Evolutionary conservation across 2,329 filamentous ascomycete species (phyloP).

Genomic region (Orbilia ellipsospora): DNA sequence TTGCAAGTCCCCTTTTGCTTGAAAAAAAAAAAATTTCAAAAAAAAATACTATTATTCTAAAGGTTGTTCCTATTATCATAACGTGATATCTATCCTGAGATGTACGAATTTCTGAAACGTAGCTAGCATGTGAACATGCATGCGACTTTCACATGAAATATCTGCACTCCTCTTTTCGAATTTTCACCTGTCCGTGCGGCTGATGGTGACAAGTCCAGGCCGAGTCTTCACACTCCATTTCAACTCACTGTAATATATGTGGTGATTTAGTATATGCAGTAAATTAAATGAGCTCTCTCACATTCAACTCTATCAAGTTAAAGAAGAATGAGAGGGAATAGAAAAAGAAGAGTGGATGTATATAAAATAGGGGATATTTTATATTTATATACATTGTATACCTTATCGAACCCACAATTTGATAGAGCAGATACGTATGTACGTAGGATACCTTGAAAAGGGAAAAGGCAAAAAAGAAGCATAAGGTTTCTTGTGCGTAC

Average conservation of each 20-base stretch:
- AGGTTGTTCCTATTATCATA: background rate
- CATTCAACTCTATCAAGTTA: too few species aligned
- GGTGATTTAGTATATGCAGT: too few species aligned
- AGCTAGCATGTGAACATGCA: background rate
- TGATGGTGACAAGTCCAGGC: too few species aligned
- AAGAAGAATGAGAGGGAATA: background rate
- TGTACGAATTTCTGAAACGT: background rate
- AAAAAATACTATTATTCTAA: too few species aligned
- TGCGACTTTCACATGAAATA: slow-evolving; percentile 1
- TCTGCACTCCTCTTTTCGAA: background rate
- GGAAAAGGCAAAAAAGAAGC: background rate
- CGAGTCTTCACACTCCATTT: too few species aligned
- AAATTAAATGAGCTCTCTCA: too few species aligned
- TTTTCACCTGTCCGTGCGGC: too few species aligned
- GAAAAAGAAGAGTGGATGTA: too few species aligned
- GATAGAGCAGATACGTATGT: too few species aligned
- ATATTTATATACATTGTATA: slow-evolving; percentile 5
- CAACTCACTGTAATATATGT: too few species aligned
- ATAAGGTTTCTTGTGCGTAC: background rate
- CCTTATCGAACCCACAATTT: background rate
- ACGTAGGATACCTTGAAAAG: background rate
- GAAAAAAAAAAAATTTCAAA: slow-evolving; percentile 1
- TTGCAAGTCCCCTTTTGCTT: background rate
- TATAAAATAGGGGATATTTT: background rate
- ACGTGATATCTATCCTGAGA: background rate